Conservation (phyloP, 495 filamentous ascomycete genomes). For the Aspergillus wentii region DNA sequence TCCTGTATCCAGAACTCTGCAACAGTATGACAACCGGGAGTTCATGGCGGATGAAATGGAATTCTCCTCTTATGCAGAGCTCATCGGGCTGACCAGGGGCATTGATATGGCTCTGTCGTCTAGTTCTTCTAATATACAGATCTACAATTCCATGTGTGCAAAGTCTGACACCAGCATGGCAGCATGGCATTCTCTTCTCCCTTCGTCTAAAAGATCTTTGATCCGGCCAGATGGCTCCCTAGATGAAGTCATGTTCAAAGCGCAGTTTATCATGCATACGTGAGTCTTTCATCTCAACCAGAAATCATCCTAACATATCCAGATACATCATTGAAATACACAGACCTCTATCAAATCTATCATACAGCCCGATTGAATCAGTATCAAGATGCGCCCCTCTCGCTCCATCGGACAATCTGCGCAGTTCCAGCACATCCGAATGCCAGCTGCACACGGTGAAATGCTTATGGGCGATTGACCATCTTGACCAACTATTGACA, state of each 20-base stretch:
- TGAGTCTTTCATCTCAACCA: background rate
- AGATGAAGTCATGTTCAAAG: conserved; percentile 20
- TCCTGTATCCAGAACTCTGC: conserved; percentile 6
- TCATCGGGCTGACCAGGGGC: conserved; percentile 11
- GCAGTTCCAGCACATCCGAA: conserved; percentile 6
- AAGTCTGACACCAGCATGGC: conserved; percentile 9
- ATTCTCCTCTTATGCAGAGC: conserved; percentile 18
- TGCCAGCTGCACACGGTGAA: conserved; percentile 16
- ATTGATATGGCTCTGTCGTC: conserved; percentile 11
- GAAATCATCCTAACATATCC: background rate
- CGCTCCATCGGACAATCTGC: conserved; percentile 5
- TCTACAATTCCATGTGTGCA: conserved; percentile 7
- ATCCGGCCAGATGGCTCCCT: conserved; percentile 12
- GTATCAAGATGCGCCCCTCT: conserved; percentile 12
- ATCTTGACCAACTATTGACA: conserved; percentile 13
- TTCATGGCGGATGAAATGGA: conserved; percentile 7
- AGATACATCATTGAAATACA: conserved; percentile 18
- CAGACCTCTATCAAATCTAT: conserved; percentile 12
- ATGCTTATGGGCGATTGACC: conserved; percentile 10
- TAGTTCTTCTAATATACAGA: conserved; percentile 1
- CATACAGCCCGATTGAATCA: conserved; percentile 11
- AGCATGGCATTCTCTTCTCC: conserved; percentile 13
- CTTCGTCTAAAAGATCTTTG: conserved; percentile 8
- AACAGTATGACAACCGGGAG: conserved; percentile 17
- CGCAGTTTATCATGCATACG: conserved; percentile 17